Percentiles rank a stretch among this genome's conserved stretches.
These are phyloP conservation scores for Microbotryomycetes sp. DNA, from an alignment of 1,284 basidiomycete genomes.

Conservation along the genomic window DNA sequence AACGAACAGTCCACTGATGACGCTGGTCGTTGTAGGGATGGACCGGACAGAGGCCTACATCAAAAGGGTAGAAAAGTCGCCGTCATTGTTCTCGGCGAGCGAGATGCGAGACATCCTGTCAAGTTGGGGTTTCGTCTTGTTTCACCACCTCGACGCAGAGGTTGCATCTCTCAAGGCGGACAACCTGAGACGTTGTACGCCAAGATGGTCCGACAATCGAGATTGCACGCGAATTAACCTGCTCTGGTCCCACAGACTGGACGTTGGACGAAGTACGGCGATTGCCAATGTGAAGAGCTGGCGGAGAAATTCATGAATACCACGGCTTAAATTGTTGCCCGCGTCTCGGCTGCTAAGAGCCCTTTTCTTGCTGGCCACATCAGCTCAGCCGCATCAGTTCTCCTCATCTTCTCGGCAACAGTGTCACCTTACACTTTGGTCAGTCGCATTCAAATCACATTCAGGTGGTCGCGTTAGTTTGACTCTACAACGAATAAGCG, in stretches of 20 bases:
- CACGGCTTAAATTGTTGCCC: too few relatives aligned
- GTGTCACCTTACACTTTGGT: too few relatives aligned
- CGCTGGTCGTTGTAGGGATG: neutral
- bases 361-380: too few relatives aligned
- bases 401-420: too few relatives aligned
- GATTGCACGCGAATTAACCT: too few relatives aligned
- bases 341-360: too few relatives aligned
- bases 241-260: neutral
- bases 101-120: conserved; percentile 3
- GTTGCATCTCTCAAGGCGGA: conserved; percentile 16
- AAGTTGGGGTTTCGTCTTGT: conserved; percentile 16
- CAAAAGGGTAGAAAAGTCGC: neutral
- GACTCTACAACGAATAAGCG: too few relatives aligned
- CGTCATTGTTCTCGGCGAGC: neutral
- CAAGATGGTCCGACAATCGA: too few relatives aligned
- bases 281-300: neutral
- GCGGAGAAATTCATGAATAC: too few relatives aligned
- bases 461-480: too few relatives aligned
- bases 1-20: neutral
- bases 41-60: neutral
- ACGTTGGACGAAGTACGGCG: neutral
- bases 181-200: conserved; percentile 12
- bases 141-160: conserved; percentile 28
- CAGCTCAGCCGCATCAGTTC: too few relatives aligned
- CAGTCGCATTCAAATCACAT: too few relatives aligned